Conservation (phyloP, 768 basidiomycete species). For the Pleurotus cornucopiae region DNA sequence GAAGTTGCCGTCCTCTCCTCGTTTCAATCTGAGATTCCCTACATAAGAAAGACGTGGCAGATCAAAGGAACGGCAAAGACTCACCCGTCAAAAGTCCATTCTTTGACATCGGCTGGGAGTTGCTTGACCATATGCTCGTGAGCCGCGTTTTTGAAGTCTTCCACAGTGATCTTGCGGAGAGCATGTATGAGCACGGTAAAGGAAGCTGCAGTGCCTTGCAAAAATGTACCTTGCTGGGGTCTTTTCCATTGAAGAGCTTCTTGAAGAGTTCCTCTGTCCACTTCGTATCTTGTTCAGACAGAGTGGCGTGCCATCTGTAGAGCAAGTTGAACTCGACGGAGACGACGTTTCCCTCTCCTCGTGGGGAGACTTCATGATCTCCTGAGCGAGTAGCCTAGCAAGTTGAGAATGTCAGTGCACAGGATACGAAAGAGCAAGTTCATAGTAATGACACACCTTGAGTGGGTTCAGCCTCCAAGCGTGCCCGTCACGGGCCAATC, state of each 20-base stretch:
- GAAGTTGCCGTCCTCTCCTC: slow-evolving; percentile 53
- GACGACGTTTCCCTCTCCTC: slow-evolving; percentile 72
- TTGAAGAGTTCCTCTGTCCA: slow-evolving; percentile 53
- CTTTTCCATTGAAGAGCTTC: slow-evolving; percentile 33
- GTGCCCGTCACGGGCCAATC: slow-evolving; percentile 57
- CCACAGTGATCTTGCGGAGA: slow-evolving; percentile 23
- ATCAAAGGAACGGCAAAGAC: slow-evolving; percentile 12
- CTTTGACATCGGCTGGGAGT: slow-evolving; percentile 30
- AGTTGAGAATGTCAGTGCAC: not conserved
- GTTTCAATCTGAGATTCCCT: slow-evolving; percentile 35
- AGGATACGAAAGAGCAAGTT: no score
- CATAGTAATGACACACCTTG: slow-evolving; percentile 31
- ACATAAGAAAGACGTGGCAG: no score
- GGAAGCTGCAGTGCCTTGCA: no score
- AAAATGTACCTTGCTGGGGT: slow-evolving; percentile 31
- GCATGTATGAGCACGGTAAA: no score
- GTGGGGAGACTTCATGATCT: slow-evolving; percentile 49
- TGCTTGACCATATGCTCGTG: slow-evolving; percentile 17
- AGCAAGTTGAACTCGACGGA: slow-evolving; percentile 73
- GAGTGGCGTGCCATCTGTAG: slow-evolving; percentile 64
- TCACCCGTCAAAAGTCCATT: slow-evolving; percentile 56
- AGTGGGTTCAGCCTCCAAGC: slow-evolving; percentile 71
- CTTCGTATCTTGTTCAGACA: slow-evolving; percentile 48
- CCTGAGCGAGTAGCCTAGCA: slow-evolving; percentile 44
- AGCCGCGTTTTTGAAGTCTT: slow-evolving; percentile 35